Conservation (phyloP, 306 rosid genomes). For the Malus sieversii region DNA sequence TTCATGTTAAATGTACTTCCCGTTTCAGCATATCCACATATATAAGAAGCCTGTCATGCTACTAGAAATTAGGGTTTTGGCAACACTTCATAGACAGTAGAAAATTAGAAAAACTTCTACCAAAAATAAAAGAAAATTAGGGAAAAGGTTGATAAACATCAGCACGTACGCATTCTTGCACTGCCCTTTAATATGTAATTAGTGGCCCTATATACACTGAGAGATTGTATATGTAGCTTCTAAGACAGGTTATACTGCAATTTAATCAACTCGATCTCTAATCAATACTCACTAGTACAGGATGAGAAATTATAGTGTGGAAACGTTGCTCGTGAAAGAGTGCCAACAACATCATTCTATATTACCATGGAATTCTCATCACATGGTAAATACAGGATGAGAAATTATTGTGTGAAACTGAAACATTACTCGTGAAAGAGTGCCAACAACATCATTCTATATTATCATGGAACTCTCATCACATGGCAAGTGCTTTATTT, state of each 20-base stretch:
- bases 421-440: not conserved
- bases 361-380: constrained; percentile 35
- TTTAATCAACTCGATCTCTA: no score
- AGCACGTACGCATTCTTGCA: not conserved
- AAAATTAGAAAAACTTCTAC: no score
- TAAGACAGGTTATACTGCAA: not conserved
- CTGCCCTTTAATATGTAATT: not conserved
- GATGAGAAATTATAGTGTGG: no score
- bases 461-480: constrained; percentile 35
- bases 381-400: not conserved
- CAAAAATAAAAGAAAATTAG: not conserved
- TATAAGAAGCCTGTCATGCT: no score
- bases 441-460: constrained; percentile 35
- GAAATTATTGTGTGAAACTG: not conserved
- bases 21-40: no score
- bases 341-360: constrained; percentile 35
- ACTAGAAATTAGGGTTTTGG: no score
- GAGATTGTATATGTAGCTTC: not conserved
- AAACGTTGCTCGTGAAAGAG: not conserved
- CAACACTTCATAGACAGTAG: no score
- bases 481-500: constrained; percentile 5
- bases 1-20: no score
- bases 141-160: not conserved
- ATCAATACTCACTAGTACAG: no score
- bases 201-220: no score